phyloP scores from a whole-genome alignment of 768 basidiomycete species.

The Lepiota venenata region DNA sequence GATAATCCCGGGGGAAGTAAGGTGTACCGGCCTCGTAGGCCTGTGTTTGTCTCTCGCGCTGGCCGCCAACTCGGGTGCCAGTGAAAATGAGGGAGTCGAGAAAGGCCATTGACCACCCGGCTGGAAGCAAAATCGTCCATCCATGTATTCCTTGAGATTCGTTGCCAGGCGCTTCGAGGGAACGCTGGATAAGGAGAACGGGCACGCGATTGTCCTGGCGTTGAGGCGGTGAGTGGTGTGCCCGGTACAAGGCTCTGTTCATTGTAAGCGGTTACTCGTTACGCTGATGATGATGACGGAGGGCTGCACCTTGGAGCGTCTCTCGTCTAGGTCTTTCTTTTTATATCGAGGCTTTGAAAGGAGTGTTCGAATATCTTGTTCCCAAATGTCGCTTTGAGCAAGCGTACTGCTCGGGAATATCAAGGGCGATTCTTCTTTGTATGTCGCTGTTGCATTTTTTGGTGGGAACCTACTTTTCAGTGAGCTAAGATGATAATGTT shows the following conservation, averaged over 20 bases:
- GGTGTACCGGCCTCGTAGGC: constrained; percentile 74
- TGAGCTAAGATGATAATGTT: constrained; percentile 1
- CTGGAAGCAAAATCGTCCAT: constrained; percentile 84
- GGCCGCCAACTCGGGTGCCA: constrained; percentile 81
- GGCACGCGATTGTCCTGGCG: constrained; percentile 84
- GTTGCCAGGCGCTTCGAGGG: constrained; percentile 41
- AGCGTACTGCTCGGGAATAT: constrained; percentile 55
- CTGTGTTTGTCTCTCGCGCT: constrained; percentile 79
- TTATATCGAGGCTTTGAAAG: constrained; percentile 65
- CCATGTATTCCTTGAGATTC: constrained; percentile 60
- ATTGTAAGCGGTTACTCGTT: neutral
- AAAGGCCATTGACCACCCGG: constrained; percentile 92
- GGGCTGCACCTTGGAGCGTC: constrained; percentile 62
- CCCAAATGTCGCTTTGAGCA: constrained; percentile 75
- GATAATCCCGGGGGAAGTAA: constrained; percentile 84
- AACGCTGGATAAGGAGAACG: constrained; percentile 77
- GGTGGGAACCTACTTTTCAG: constrained; percentile 69
- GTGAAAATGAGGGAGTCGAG: constrained; percentile 79
- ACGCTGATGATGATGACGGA: neutral
- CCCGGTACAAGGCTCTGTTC: constrained; percentile 76
- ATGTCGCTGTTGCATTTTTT: constrained; percentile 53
- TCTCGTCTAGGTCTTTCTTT: constrained; percentile 84
- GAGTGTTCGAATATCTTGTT: constrained; percentile 44
- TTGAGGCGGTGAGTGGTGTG: constrained; percentile 55
- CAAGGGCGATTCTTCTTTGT: constrained; percentile 25